Conservation (phyloP, 208 protist genomes). For the Leishmania guyanensis region DNA sequence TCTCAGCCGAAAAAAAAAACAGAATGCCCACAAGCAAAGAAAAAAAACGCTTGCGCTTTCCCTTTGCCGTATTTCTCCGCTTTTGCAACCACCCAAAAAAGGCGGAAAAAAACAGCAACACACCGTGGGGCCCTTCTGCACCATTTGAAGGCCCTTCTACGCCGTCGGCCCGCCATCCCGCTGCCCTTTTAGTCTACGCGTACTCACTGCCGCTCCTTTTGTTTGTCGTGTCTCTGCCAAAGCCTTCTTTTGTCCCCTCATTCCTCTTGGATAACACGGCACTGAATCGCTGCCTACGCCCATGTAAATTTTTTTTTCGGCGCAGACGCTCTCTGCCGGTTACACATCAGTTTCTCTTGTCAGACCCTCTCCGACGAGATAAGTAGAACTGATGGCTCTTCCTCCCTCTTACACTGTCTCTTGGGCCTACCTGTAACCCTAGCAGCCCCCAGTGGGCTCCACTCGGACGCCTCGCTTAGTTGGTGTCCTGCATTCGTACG, state of each 20-base stretch:
- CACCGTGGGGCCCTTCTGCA: background rate
- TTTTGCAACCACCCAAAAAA: background rate
- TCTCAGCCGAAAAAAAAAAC: background rate
- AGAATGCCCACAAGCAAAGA: background rate
- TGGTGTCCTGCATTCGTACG: background rate
- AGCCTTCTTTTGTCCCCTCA: background rate
- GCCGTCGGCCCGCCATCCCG: background rate
- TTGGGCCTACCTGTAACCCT: background rate
- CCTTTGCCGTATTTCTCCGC: background rate
- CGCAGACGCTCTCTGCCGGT: background rate
- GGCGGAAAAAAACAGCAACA: background rate
- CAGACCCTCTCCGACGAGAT: background rate
- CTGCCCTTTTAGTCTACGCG: background rate
- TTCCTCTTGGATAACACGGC: background rate
- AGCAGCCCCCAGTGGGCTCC: background rate
- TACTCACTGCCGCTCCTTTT: background rate
- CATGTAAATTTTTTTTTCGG: background rate
- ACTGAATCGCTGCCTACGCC: background rate
- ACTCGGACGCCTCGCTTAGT: background rate
- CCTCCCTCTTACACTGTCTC: background rate
- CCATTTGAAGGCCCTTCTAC: background rate
- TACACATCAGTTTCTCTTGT: background rate
- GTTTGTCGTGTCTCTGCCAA: background rate
- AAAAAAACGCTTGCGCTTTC: background rate
- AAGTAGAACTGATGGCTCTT: conserved; percentile 3